These are phyloP conservation scores for Termitomyces heimii DNA, from an alignment of 768 basidiomycete genomes.

Conservation along the genomic window DNA sequence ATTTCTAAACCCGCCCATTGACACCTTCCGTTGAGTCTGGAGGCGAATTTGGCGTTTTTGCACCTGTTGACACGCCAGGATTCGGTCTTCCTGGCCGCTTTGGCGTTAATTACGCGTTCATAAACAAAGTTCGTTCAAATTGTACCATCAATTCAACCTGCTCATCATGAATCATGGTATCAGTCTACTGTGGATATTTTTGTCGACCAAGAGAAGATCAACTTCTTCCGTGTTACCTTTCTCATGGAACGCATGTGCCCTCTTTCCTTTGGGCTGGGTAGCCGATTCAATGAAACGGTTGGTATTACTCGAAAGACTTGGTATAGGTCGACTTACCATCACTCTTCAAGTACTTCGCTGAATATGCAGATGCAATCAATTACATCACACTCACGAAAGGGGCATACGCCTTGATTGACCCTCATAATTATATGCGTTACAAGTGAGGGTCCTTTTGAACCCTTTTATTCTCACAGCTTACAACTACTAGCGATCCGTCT, in stretches of 20 bases:
- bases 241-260: conserved; percentile 42
- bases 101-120: conserved; percentile 38
- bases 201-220: conserved; percentile 42
- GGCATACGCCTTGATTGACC: conserved; percentile 37
- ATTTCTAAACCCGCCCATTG: not conserved
- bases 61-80: conserved; percentile 25
- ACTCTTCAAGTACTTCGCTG: conserved; percentile 31
- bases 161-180: not conserved
- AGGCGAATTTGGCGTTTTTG: conserved; percentile 40
- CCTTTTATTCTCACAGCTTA: not conserved
- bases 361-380: conserved; percentile 37
- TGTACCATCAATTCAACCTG: not conserved
- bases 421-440: conserved; percentile 45
- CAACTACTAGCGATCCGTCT: conserved; percentile 31
- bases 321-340: not conserved
- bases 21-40: conserved; percentile 26
- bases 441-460: conserved; percentile 24
- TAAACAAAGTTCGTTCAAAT: conserved; percentile 32
- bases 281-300: conserved; percentile 40
- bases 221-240: conserved; percentile 44
- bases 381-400: conserved; percentile 35
- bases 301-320: not conserved
- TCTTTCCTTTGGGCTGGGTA: conserved; percentile 31
- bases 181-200: conserved; percentile 16
- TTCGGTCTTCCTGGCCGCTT: conserved; percentile 39